phyloP scores from a whole-genome alignment of 1,284 basidiomycete genomes.

The Microbotryum silenes-acaulis region DNA sequence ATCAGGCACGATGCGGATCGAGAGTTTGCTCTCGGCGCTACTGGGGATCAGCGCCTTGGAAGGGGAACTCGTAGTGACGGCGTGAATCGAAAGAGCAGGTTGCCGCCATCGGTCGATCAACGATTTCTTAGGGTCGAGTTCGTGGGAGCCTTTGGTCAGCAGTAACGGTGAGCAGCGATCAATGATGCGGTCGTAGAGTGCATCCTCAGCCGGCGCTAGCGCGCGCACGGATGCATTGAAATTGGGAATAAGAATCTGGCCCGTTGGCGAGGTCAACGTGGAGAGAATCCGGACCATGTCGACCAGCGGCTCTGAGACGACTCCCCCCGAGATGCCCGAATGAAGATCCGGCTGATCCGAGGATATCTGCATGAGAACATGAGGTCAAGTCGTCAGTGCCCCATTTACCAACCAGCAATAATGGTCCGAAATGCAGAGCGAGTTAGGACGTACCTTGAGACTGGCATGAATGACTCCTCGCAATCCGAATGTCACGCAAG shows the following conservation, averaged over 20 bases:
- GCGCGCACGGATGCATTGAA: conserved; percentile 59
- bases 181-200: conserved; percentile 60
- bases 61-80: too few relatives aligned
- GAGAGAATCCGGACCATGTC: conserved; percentile 68
- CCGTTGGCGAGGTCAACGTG: conserved; percentile 53
- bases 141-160: conserved; percentile 29
- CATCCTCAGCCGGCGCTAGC: conserved; percentile 32
- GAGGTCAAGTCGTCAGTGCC: conserved; percentile 45
- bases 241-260: conserved; percentile 59
- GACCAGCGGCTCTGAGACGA: conserved; percentile 23
- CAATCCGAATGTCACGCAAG: conserved; percentile 90
- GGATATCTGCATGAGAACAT: conserved; percentile 24
- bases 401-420: conserved; percentile 47
- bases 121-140: conserved; percentile 29
- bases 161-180: conserved; percentile 45
- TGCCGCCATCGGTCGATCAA: conserved; percentile 33
- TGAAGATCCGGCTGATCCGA: conserved; percentile 61
- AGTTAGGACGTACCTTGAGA: conserved; percentile 50
- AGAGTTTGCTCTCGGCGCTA: conserved; percentile 59
- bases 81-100: conserved; percentile 43
- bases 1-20: conserved; percentile 83
- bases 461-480: conserved; percentile 71
- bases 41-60: conserved; percentile 60
- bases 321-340: conserved; percentile 89
- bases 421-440: background rate